Conservation (phyloP, 2,329 filamentous ascomycete genomes). For the Colletotrichum sp. region DNA sequence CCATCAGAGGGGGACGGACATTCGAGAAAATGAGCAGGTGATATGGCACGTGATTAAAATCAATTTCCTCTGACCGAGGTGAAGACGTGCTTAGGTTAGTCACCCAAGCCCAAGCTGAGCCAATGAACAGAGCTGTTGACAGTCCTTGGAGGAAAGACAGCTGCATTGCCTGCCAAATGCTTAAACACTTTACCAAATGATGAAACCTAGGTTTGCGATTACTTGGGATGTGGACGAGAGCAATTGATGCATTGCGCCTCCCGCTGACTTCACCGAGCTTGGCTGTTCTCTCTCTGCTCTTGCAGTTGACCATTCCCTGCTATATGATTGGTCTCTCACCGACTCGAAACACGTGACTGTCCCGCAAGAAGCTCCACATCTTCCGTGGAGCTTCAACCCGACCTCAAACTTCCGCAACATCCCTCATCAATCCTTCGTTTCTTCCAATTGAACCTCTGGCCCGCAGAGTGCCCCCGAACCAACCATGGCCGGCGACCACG, state of each 20-base stretch:
- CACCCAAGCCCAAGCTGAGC: background rate
- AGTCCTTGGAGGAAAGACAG: background rate
- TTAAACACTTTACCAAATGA: background rate
- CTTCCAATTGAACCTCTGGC: slow-evolving; percentile 20
- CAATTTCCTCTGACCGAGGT: background rate
- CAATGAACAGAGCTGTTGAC: background rate
- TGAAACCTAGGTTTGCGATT: background rate
- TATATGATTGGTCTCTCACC: slow-evolving; percentile 13
- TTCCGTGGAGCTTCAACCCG: slow-evolving; percentile 20
- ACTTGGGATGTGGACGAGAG: background rate
- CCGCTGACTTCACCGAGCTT: background rate
- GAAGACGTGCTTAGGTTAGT: background rate
- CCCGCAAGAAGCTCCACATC: background rate
- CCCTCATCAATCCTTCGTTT: slow-evolving; percentile 12
- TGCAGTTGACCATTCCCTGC: slow-evolving; percentile 17
- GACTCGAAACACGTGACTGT: background rate
- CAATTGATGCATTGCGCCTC: background rate
- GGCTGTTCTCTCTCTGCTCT: background rate
- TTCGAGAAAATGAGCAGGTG: background rate
- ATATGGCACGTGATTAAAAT: background rate
- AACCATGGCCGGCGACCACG: slow-evolving; percentile 29
- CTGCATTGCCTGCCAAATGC: background rate
- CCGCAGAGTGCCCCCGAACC: slow-evolving; percentile 12
- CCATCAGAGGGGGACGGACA: background rate
- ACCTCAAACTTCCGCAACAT: slow-evolving; percentile 23